Conservation (phyloP, 2,329 filamentous ascomycete species). For the Aspergillus sp. region DNA sequence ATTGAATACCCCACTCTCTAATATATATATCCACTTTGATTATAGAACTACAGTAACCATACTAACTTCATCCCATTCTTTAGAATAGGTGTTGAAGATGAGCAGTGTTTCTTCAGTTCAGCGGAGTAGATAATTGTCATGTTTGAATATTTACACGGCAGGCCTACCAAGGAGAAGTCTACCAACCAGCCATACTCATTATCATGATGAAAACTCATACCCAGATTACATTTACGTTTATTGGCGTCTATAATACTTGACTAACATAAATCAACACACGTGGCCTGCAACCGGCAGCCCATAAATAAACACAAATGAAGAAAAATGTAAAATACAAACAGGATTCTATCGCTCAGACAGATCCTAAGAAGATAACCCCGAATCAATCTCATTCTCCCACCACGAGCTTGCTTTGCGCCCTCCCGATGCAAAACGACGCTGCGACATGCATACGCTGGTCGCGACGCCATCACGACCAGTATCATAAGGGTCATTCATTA, state of each 20-base stretch:
- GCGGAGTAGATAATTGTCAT: no score
- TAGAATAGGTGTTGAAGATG: no score
- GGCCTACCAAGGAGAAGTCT: no score
- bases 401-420: constrained; percentile 8
- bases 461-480: constrained; percentile 17
- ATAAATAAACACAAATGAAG: constrained; percentile 1
- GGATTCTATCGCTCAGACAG: constrained; percentile 3
- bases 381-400: constrained; percentile 6
- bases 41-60: no score
- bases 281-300: background rate
- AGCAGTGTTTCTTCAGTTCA: no score
- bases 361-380: constrained; percentile 7
- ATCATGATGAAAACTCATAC: constrained; percentile 4
- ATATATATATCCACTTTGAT: no score
- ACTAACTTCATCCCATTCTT: no score
- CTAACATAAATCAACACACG: constrained; percentile 7
- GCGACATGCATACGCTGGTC: constrained; percentile 17
- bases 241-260: constrained; percentile 14
- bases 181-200: no score
- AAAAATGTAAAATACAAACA: constrained; percentile 14
- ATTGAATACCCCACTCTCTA: no score
- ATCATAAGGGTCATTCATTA: constrained; percentile 25
- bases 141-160: no score
- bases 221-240: constrained; percentile 15
- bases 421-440: background rate